Conservation (phyloP, 73 alveolate genomes). For the Urostyla sp. region DNA sequence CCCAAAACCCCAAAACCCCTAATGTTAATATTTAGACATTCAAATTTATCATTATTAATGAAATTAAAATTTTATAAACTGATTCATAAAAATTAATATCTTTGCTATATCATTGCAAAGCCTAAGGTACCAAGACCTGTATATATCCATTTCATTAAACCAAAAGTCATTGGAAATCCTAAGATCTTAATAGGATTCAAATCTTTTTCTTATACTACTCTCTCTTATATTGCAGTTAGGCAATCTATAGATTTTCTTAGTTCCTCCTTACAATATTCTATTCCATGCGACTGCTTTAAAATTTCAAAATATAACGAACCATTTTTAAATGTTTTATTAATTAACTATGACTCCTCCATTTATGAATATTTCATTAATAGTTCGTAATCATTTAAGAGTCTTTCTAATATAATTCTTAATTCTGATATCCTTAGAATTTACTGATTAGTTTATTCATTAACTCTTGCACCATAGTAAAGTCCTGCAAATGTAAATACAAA, state of each 20-base stretch:
- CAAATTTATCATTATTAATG: too few relatives aligned
- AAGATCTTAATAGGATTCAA: conserved; percentile 15
- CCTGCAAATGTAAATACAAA: background rate
- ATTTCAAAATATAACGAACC: background rate
- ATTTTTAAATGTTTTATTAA: conserved; percentile 22
- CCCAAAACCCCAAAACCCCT: too few relatives aligned
- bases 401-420: conserved; percentile 8
- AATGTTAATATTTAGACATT: too few relatives aligned
- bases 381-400: conserved; percentile 16
- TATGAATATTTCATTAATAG: background rate
- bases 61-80: too few relatives aligned
- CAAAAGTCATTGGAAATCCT: conserved; percentile 40
- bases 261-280: background rate
- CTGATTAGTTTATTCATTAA: conserved; percentile 11
- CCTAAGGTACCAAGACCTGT: too few relatives aligned
- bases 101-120: too few relatives aligned
- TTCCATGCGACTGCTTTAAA: background rate
- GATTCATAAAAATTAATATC: too few relatives aligned
- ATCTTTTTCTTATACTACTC: conserved; percentile 20
- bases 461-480: conserved; percentile 28
- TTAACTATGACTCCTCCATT: background rate
- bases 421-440: conserved; percentile 18
- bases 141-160: too few relatives aligned
- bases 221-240: background rate
- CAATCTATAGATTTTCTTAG: background rate